Evolutionary conservation across 2,329 filamentous ascomycete species (phyloP).

Genomic region (Huntiella savannae): DNA sequence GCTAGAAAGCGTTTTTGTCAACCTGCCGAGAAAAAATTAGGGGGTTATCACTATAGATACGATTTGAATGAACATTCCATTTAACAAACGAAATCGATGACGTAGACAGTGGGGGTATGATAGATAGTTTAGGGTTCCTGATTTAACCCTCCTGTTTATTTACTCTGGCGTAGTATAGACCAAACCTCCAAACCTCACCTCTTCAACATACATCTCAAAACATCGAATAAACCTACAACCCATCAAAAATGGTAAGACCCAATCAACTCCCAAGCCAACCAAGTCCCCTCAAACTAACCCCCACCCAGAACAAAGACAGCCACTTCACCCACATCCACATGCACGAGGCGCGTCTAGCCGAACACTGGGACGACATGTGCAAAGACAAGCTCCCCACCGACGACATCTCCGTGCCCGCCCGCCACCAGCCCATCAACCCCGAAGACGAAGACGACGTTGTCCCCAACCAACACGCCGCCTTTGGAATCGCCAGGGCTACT

Average conservation of each 20-base stretch:
- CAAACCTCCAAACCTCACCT: background rate
- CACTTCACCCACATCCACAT: slow-evolving; percentile 60
- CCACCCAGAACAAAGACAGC: slow-evolving; percentile 50
- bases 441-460: slow-evolving; percentile 82
- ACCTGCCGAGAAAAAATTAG: background rate
- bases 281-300: background rate
- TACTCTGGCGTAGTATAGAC: background rate
- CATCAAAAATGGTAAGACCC: background rate
- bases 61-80: too few species aligned
- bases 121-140: background rate
- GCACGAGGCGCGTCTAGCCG: slow-evolving; percentile 49
- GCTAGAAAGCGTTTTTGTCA: slow-evolving; percentile 6
- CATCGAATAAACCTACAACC: background rate
- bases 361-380: slow-evolving; percentile 63
- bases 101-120: background rate
- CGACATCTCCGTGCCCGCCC: slow-evolving; percentile 63
- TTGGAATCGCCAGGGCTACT: slow-evolving; percentile 67
- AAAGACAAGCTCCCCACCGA: slow-evolving; percentile 52
- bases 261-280: too few species aligned
- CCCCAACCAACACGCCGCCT: slow-evolving; percentile 72
- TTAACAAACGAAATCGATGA: too few species aligned
- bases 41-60: background rate
- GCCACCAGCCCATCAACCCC: slow-evolving; percentile 66
- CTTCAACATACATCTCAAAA: background rate
- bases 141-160: background rate